Evolutionary conservation across 495 filamentous ascomycete genomes (phyloP), one percentile per base, ranked within the genome.

Genomic region (Staphylotrichum tortipilum): DNA sequence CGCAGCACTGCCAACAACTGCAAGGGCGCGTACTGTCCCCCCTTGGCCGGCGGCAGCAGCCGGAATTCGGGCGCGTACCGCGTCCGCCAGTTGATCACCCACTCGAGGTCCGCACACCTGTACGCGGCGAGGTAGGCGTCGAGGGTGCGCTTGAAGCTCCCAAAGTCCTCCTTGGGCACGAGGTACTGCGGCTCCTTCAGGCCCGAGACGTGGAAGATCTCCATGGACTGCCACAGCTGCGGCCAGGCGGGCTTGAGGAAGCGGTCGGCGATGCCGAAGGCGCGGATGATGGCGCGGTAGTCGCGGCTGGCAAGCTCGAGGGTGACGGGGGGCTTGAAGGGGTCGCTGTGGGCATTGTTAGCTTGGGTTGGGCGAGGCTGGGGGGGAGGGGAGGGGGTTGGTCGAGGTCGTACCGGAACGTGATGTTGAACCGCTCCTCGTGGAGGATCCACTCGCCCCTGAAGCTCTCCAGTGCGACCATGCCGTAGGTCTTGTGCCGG

Each of bases 1-100:
- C 91, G 79, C 73, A 95, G 78, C 21, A 96, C 78, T 2, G 92
- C 89, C 33, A 98, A 71, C 21, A 96, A 64, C 64, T 96, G 92
- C 41, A 84, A 61, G 6, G 78, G 63, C 4, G 74, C 79, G 58
- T 98, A 98, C 30, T 75, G 72, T 4, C 69, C 66, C 6, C 72
- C 77, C 26, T 78, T 76, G 6, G 86, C 80, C 12, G 81, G n/a
- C n/a, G n/a, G 78, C 24, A 87, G 75, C n/a, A 98, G 76, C 33
- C 79, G 77, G 61, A 98, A 95, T 49, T 83, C 82, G 7, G 91
- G 92, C 2, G 79, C 78, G 69, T 94, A 85, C 56, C 87, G 85
- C 44, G 81, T 81, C 49, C 84, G 77, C 68, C 80, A 78, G 59
- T 88, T 80, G 49, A 95, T 80, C 10, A 77, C 78, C 66, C 92